A percentile compares a stretch with the other conserved stretches of the same genome.
These are phyloP conservation scores for Medicago arabica DNA, from an alignment of 306 rosid species.

Conservation along the genomic window DNA sequence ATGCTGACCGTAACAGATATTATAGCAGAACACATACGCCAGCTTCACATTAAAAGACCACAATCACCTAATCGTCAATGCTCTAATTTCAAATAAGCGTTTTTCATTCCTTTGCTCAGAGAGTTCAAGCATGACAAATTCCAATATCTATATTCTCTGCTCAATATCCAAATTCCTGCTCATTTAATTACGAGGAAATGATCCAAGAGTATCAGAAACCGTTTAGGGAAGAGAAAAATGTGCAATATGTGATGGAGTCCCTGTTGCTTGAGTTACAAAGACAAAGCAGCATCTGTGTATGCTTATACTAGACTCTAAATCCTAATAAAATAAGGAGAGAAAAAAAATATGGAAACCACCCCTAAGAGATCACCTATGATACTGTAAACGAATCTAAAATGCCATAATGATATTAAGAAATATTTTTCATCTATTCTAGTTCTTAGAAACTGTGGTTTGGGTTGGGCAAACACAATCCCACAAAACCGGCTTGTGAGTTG, in stretches of 20 bases:
- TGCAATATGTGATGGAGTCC: background rate
- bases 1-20: background rate
- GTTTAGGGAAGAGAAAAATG: conserved; percentile 1
- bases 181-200: background rate
- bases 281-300: too few relatives aligned
- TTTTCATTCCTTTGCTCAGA: background rate
- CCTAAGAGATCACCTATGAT: too few relatives aligned
- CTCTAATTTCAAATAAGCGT: background rate
- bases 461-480: too few relatives aligned
- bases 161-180: background rate
- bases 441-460: too few relatives aligned
- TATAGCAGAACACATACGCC: conserved; percentile 21
- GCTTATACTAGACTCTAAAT: too few relatives aligned
- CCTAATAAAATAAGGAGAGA: too few relatives aligned
- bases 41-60: conserved; percentile 9
- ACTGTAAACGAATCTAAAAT: too few relatives aligned
- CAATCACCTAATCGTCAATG: conserved; percentile 3
- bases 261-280: background rate
- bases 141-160: background rate
- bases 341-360: background rate
- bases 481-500: too few relatives aligned
- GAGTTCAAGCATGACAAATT: background rate
- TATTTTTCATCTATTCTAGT: too few relatives aligned
- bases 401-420: too few relatives aligned
- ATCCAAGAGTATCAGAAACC: background rate